Evolutionary conservation across 805 yeast genomes (phyloP).

Genomic region (Ogataea corticis): DNA sequence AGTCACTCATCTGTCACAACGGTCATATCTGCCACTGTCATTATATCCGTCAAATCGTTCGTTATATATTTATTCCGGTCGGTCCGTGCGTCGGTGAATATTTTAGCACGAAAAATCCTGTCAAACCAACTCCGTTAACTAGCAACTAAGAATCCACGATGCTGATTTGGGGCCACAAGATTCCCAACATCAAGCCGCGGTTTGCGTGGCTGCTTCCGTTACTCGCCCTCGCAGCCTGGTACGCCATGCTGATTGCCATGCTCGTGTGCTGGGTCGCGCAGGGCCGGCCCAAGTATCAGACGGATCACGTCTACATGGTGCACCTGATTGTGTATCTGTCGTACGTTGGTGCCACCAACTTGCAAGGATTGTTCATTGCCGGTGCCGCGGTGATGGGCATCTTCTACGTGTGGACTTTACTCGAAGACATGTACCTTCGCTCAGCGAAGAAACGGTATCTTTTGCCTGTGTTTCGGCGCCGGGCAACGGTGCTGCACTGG

Average conservation of each 20-base stretch:
- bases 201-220: conserved; percentile 54
- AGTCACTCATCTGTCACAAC: too few relatives aligned
- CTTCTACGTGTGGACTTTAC: conserved; percentile 62
- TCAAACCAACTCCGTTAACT: background rate
- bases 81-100: background rate
- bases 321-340: conserved; percentile 63
- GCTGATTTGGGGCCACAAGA: conserved; percentile 9
- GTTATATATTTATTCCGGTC: too few relatives aligned
- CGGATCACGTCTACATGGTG: conserved; percentile 46
- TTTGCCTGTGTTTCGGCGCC: conserved; percentile 43
- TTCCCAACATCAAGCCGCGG: conserved; percentile 30
- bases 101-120: background rate
- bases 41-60: too few relatives aligned
- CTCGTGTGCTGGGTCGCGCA: conserved; percentile 75
- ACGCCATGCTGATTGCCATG: conserved; percentile 87
- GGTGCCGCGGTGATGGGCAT: conserved; percentile 79
- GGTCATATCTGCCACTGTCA: too few relatives aligned
- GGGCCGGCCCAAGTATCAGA: conserved; percentile 71
- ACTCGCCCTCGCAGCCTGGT: conserved; percentile 71
- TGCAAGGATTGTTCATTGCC: conserved; percentile 81
- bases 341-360: conserved; percentile 83
- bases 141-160: background rate
- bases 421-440: conserved; percentile 64
- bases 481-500: conserved; percentile 24
- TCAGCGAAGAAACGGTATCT: conserved; percentile 47